A percentile compares a stretch with the other conserved stretches of the same genome.
Evolutionary conservation across 2,329 filamentous ascomycete species (phyloP).

Genomic region (Coleophoma eucalyptorum): DNA sequence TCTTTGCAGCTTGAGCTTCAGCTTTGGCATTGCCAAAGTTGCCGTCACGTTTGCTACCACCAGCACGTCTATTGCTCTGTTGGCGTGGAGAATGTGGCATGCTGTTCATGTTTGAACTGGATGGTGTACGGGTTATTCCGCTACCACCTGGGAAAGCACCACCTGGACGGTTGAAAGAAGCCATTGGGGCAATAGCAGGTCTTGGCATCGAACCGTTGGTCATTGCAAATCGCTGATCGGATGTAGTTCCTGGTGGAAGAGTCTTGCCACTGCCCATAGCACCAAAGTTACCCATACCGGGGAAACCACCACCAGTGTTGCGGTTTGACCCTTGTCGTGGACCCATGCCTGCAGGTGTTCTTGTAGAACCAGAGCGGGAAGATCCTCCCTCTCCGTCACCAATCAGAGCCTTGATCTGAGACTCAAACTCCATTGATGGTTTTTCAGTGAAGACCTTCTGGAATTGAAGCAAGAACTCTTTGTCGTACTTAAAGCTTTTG

Average conservation of each 20-base stretch:
- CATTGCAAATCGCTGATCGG: slow-evolving; percentile 70
- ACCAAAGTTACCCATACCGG: slow-evolving; percentile 68
- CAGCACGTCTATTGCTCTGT: slow-evolving; percentile 56
- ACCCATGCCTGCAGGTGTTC: slow-evolving; percentile 49
- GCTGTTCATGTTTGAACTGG: slow-evolving; percentile 50
- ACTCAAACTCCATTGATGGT: slow-evolving; percentile 88
- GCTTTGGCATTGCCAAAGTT: slow-evolving; percentile 41
- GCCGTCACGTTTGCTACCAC: slow-evolving; percentile 59
- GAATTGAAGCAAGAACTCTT: slow-evolving; percentile 93
- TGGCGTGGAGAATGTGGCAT: slow-evolving; percentile 68
- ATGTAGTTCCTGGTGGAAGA: slow-evolving; percentile 73
- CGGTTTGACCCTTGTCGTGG: slow-evolving; percentile 48
- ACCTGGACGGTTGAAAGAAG: slow-evolving; percentile 57
- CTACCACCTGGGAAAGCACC: slow-evolving; percentile 59
- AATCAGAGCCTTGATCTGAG: slow-evolving; percentile 81
- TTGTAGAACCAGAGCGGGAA: slow-evolving; percentile 56
- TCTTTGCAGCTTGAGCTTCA: slow-evolving; percentile 72
- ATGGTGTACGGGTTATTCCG: slow-evolving; percentile 63
- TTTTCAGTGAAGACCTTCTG: slow-evolving; percentile 95
- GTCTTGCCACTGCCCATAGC: slow-evolving; percentile 48
- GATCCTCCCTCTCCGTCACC: slow-evolving; percentile 70
- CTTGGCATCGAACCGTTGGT: slow-evolving; percentile 48
- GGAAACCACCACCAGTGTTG: slow-evolving; percentile 45
- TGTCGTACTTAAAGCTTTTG: slow-evolving; percentile 89
- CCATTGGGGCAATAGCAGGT: slow-evolving; percentile 50